These are phyloP conservation scores for Morella rubra DNA, from an alignment of 306 rosid genomes.

Conservation along the genomic window DNA sequence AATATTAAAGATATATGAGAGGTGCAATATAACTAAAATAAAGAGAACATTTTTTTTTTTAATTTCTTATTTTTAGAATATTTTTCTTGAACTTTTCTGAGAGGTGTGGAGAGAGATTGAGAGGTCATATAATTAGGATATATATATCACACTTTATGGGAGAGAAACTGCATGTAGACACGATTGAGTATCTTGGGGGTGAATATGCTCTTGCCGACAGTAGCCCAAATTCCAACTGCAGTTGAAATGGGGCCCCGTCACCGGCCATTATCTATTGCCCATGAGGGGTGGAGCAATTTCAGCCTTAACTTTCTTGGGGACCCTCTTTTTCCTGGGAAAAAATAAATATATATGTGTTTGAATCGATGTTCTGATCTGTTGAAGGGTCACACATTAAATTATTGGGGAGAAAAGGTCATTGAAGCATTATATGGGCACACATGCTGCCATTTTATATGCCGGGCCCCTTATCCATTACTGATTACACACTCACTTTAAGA, in stretches of 20 bases:
- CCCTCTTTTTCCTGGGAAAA: not conserved
- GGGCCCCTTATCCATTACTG: not conserved
- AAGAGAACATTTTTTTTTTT: too few relatives aligned
- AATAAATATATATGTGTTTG: not conserved
- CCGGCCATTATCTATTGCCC: not conserved
- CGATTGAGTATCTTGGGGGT: not conserved
- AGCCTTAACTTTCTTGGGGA: not conserved
- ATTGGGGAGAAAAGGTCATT: not conserved
- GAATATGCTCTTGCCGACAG: not conserved
- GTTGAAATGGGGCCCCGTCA: not conserved
- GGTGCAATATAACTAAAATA: too few relatives aligned
- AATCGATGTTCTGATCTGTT: not conserved
- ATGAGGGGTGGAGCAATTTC: not conserved
- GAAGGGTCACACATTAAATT: not conserved
- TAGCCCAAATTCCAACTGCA: not conserved
- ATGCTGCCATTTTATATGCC: not conserved
- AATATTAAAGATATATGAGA: too few relatives aligned
- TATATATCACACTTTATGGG: not conserved
- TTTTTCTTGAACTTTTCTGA: too few relatives aligned
- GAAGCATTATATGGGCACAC: not conserved
- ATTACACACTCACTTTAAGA: not conserved
- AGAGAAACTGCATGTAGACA: not conserved
- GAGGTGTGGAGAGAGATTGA: not conserved
- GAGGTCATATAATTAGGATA: not conserved
- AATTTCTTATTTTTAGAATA: too few relatives aligned